phyloP scores from a whole-genome alignment of 352 stramenopile genomes.

The Globisporangium emineosum region DNA sequence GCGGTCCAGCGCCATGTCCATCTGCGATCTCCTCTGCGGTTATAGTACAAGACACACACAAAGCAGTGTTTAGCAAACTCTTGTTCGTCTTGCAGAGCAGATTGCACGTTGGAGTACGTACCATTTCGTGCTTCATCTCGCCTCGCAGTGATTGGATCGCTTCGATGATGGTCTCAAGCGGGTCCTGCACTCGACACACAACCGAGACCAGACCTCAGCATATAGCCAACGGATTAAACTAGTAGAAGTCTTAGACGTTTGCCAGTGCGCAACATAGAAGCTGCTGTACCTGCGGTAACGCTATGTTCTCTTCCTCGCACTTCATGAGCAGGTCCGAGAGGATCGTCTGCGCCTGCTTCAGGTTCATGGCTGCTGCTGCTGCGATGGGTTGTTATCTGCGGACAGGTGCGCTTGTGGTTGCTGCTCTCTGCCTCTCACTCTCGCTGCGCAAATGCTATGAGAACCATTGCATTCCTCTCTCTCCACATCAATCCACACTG shows the following conservation, averaged over 20 bases:
- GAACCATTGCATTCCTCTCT: too few species aligned
- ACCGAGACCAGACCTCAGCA: neutral
- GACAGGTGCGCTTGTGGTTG: too few species aligned
- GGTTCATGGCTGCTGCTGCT: slow-evolving; percentile 36
- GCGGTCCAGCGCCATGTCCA: slow-evolving; percentile 39
- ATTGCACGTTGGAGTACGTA: slow-evolving; percentile 10
- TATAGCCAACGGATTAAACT: too few species aligned
- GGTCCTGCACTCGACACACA: slow-evolving; percentile 24
- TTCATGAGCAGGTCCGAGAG: slow-evolving; percentile 65
- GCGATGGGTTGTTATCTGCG: too few species aligned
- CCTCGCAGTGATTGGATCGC: slow-evolving; percentile 33
- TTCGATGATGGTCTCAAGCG: slow-evolving; percentile 40
- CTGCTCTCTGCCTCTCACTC: too few species aligned
- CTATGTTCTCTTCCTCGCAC: slow-evolving; percentile 31
- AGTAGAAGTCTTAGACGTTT: too few species aligned
- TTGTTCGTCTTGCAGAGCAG: neutral
- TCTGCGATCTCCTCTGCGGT: slow-evolving; percentile 26
- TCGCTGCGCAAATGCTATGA: neutral
- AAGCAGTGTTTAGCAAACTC: too few species aligned
- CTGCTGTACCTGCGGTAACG: slow-evolving; percentile 39
- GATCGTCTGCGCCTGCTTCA: slow-evolving; percentile 42
- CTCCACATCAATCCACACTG: too few species aligned
- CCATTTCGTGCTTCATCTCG: slow-evolving; percentile 39
- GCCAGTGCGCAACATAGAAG: neutral
- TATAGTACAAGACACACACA: neutral